A percentile compares a stretch with the other conserved stretches of the same genome.
These are phyloP conservation scores for Zarea fungicola DNA, from an alignment of 2,329 filamentous ascomycete genomes.

Conservation along the genomic window DNA sequence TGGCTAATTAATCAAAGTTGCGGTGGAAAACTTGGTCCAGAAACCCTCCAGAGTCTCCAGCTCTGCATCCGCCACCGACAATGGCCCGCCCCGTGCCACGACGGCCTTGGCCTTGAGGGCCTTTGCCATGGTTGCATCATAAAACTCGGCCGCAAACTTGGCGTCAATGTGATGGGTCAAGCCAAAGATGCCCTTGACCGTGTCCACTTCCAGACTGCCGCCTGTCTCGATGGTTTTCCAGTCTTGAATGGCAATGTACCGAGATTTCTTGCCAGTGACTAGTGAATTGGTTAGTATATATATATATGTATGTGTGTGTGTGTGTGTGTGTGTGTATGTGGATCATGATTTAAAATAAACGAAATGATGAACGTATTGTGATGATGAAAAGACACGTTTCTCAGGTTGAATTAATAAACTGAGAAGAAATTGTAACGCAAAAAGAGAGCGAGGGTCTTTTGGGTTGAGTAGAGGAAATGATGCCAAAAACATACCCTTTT, in stretches of 20 bases:
- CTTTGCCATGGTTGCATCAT: slow-evolving; percentile 20
- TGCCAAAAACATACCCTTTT: too few species aligned
- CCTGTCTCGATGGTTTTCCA: slow-evolving; percentile 30
- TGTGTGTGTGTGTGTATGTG: too few species aligned
- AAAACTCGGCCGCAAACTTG: slow-evolving; percentile 26
- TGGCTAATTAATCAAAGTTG: too few species aligned
- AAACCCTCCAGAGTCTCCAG: slow-evolving; percentile 23
- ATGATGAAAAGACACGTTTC: too few species aligned
- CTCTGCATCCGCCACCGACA: slow-evolving; percentile 17
- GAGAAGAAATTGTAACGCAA: too few species aligned
- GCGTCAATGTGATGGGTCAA: slow-evolving; percentile 31
- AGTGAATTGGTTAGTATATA: too few species aligned
- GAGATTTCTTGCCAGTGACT: slow-evolving; percentile 29
- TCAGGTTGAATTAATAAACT: too few species aligned
- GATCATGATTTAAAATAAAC: too few species aligned
- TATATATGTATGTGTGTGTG: too few species aligned
- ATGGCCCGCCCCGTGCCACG: slow-evolving; percentile 22
- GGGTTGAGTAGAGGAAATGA: too few species aligned
- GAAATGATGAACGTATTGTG: too few species aligned
- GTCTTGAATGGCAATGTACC: slow-evolving; percentile 25
- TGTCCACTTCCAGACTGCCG: slow-evolving; percentile 27
- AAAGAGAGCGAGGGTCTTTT: too few species aligned
- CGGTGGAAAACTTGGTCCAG: slow-evolving; percentile 21
- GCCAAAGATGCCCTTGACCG: slow-evolving; percentile 31
- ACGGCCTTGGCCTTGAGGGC: slow-evolving; percentile 25